Evolutionary conservation across 1,284 basidiomycete species (phyloP), one percentile per base, ranked within the genome.

Genomic region (Cutaneotrichosporon sp.): DNA sequence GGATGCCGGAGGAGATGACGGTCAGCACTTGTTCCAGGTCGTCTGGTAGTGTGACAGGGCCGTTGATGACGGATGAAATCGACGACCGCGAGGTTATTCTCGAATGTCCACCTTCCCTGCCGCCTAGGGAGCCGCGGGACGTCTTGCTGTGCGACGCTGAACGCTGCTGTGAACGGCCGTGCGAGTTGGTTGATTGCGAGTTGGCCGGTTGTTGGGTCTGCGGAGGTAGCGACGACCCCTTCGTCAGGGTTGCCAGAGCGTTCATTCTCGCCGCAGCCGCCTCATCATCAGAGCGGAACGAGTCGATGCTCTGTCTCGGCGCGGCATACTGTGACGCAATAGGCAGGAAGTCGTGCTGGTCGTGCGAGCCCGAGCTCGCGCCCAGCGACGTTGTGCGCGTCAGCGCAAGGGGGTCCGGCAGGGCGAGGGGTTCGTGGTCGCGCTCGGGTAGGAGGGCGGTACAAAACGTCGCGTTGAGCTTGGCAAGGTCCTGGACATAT

Each of bases 381-480:
- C n/a, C 52, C 2, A 43, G 26, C 24, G 56, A 58, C 20, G 43
- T 50, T 4, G 64, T 63, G 24, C 61, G 64, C 11, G 60, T 49
- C 29, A 68, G 61, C 12, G 54, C 52, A 6, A 57, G 31, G 26
- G 57, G 57, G 31, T 59, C 57, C 10, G 53, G 53, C 80, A 85
- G 34, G 77, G 63, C 60, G 60, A 59, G 81, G 75, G 44, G 79
- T 67, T 47, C 79, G 31, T 48, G 47, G 22, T 63, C 62, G 80
- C 76, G 81, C 84, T 58, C 88, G 71, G 96, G 90, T 7, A 98
- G 81, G 17, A 97, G 81, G 4, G 89, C 85, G 57, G 88, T 86
- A 66, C 93, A 87, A 68, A 97, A 97, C 0, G 88, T 88, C 58
- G 93, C 89, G 75, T 90, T 92, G 79, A 96, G 86, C 74, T 87